Evolutionary conservation across 2,329 filamentous ascomycete genomes (phyloP), one percentile per base, ranked within the genome.

Genomic region (Hymenoscyphus infarciens): DNA sequence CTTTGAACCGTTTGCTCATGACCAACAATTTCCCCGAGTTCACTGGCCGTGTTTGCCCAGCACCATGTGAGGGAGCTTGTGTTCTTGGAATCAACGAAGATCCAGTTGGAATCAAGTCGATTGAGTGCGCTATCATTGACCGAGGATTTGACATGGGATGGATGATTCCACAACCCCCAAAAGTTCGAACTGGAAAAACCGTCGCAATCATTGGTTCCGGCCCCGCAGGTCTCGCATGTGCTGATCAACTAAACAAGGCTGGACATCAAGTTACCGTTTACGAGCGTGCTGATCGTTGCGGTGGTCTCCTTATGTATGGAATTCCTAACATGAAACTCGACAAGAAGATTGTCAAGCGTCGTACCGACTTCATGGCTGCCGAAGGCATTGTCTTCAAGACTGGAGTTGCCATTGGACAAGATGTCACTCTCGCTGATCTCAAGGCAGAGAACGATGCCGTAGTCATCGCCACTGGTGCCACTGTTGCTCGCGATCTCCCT

Each of bases 291-390:
- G 94, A 98, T 75, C 91, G 94, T 68, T 81, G 89, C 63, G 94
- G 94, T 78, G 94, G 94, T 77, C 83, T 98, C 61, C 85, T 98
- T 73, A 97, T 97, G 94, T 97, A 98, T 75, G 94, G 94, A 70
- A 98, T 98, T 70, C 94, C 94, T 69, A 98, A 98, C 82, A 98
- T 98, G 94, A 98, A 98, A 82, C 89, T 98, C 52, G 94, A 98
- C 81, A 98, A 98, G 84, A 92, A 92, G 74, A 88, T 97, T 67
- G 94, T 98, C 64, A 94, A 97, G 82, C 90, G 94, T 59, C 90
- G 94, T 76, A 92, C 95, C 57, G 91, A 97, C 77, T 92, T 98
- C 78, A 94, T 97, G 91, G 91, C 90, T 61, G 85, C 87, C 3
- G 94, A 97, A 78, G 94, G 94, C 57, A 80, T 97, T 74, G 83